These are phyloP conservation scores for Deakozyma indianensis DNA, from an alignment of 805 yeast species.

Conservation along the genomic window DNA sequence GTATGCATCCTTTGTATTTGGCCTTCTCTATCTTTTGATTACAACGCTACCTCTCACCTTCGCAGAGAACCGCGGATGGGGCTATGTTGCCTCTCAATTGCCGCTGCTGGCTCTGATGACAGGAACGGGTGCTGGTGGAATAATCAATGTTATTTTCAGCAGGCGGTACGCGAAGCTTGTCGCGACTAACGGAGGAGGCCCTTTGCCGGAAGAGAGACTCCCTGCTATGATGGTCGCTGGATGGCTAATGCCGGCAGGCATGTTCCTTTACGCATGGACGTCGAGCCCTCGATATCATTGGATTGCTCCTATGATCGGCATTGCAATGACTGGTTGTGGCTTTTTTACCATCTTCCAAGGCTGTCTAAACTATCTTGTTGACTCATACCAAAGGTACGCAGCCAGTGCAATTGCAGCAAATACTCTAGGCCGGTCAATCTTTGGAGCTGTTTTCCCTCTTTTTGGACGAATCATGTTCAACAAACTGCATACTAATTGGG, in stretches of 20 bases:
- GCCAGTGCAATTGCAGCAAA: slow-evolving; percentile 57
- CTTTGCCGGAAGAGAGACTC: slow-evolving; percentile 47
- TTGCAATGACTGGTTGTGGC: slow-evolving; percentile 38
- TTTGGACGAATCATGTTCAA: slow-evolving; percentile 40
- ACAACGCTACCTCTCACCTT: slow-evolving; percentile 28
- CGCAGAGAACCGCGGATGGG: slow-evolving; percentile 18
- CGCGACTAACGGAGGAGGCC: slow-evolving; percentile 25
- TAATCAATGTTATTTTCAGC: slow-evolving; percentile 15
- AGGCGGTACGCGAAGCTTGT: slow-evolving; percentile 17
- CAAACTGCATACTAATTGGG: slow-evolving; percentile 39
- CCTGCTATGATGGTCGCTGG: slow-evolving; percentile 35
- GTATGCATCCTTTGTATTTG: slow-evolving; percentile 31
- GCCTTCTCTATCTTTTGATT: slow-evolving; percentile 28
- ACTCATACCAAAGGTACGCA: slow-evolving; percentile 40
- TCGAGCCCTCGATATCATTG: slow-evolving; percentile 24
- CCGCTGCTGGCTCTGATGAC: slow-evolving; percentile 22
- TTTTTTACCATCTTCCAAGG: slow-evolving; percentile 45
- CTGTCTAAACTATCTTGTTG: slow-evolving; percentile 45
- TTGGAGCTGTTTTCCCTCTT: slow-evolving; percentile 50
- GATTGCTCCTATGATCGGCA: slow-evolving; percentile 45
- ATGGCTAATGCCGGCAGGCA: slow-evolving; percentile 36
- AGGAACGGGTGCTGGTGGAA: slow-evolving; percentile 21
- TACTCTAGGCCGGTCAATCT: slow-evolving; percentile 41
- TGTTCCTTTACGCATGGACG: slow-evolving; percentile 54
- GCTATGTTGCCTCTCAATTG: slow-evolving; percentile 17